Percentiles rank a stretch among this genome's conserved stretches.
Conservation (phyloP, 2,329 filamentous ascomycete genomes). For the Fusarium camptoceras region DNA sequence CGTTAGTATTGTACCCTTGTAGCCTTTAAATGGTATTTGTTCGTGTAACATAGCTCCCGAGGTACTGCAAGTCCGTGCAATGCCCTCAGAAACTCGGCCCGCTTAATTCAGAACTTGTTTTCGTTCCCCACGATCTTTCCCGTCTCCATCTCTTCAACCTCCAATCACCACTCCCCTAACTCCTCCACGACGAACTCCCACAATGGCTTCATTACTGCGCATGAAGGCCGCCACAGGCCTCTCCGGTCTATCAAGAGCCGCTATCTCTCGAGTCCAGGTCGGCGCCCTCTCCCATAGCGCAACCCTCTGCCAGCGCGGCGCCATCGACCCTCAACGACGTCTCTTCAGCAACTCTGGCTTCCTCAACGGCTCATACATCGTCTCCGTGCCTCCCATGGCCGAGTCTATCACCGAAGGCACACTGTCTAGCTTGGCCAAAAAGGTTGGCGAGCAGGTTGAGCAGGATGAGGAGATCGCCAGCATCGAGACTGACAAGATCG, state of each 20-base stretch:
- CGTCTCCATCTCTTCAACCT: not conserved
- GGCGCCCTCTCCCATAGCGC: conserved; percentile 36
- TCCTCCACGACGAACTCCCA: conserved; percentile 3
- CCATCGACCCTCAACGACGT: conserved; percentile 39
- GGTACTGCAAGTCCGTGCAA: conserved; percentile 38
- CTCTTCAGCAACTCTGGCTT: conserved; percentile 37
- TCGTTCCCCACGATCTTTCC: conserved; percentile 22
- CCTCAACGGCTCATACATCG: conserved; percentile 41
- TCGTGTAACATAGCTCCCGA: conserved; percentile 6
- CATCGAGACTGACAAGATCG: conserved; percentile 52
- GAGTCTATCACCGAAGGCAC: conserved; percentile 52
- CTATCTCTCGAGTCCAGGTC: conserved; percentile 28
- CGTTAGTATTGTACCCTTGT: not conserved
- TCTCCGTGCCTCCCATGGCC: conserved; percentile 49
- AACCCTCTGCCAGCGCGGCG: conserved; percentile 39
- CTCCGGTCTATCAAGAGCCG: conserved; percentile 32
- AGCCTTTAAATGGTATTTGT: not conserved
- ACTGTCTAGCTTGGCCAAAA: conserved; percentile 43
- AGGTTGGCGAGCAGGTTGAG: conserved; percentile 48
- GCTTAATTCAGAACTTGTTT: conserved; percentile 38
- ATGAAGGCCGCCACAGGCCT: conserved; percentile 41
- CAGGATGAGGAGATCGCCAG: conserved; percentile 50
- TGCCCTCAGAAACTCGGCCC: conserved; percentile 33
- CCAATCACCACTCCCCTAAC: conserved; percentile 5
- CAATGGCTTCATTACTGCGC: conserved; percentile 43